Percentiles rank a stretch among this genome's conserved stretches.
Evolutionary conservation across 805 yeast genomes (phyloP).

Genomic region (Jamesozyma rosinii): DNA sequence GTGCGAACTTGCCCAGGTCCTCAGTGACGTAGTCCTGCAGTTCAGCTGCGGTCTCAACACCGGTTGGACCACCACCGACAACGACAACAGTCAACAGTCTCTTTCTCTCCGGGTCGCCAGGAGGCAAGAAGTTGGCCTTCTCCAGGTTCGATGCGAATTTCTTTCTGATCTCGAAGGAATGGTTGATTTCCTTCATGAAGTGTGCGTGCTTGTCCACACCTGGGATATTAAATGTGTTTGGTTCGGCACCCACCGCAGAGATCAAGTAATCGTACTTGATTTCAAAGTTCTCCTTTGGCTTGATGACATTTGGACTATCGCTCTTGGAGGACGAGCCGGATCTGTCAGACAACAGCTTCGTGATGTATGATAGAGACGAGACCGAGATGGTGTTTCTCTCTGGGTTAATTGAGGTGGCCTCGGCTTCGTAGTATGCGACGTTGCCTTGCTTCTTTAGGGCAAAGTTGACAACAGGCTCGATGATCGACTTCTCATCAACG

Average conservation of each 20-base stretch:
- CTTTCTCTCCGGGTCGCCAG: conserved; percentile 70
- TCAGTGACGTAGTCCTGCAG: conserved; percentile 89
- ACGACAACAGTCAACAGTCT: conserved; percentile 80
- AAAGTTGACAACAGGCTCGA: conserved; percentile 86
- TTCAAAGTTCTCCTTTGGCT: conserved; percentile 35
- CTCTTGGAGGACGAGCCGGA: conserved; percentile 2
- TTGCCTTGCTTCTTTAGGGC: conserved; percentile 73
- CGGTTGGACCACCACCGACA: conserved; percentile 98
- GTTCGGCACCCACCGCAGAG: conserved; percentile 88
- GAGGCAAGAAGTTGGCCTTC: conserved; percentile 76
- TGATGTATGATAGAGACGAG: conserved; percentile 34
- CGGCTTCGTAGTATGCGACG: conserved; percentile 80
- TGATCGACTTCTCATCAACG: conserved; percentile 78
- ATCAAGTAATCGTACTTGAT: conserved; percentile 74
- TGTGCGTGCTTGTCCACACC: conserved; percentile 80
- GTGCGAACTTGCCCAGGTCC: conserved; percentile 80
- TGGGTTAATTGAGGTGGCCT: conserved; percentile 78
- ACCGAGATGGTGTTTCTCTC: conserved; percentile 59
- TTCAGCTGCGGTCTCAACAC: conserved; percentile 96
- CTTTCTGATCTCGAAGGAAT: conserved; percentile 73
- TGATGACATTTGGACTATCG: conserved; percentile 32
- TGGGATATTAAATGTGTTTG: conserved; percentile 87
- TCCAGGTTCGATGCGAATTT: conserved; percentile 79
- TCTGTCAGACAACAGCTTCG: conserved; percentile 13
- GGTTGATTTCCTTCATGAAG: conserved; percentile 82